Base-by-base conservation (phyloP, 768 basidiomycete genomes). In the Mycena vitilis region DNA sequence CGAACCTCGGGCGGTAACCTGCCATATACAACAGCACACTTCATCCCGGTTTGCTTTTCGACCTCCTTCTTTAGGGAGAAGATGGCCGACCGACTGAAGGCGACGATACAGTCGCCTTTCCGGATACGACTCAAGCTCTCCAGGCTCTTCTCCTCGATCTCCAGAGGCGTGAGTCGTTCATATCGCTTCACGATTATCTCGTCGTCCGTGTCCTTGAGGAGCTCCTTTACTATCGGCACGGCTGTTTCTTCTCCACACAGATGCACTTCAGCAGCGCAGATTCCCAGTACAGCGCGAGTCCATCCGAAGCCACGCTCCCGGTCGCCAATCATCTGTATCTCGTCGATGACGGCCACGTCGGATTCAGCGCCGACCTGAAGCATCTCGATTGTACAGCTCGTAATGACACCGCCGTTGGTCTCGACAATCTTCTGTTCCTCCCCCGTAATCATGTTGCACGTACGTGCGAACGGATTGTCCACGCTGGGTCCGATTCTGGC, bases 231-330 rank as follows among this genome's bases (percentile, higher is more conserved):
- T n/a, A 99, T 78, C 0, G 92, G 92, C 12, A 99, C 89, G 0
- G 93, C 96, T 3, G 93, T 91, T 73, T 95, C 95, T 77, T 99
- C 98, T 5, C 98, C 98, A 75, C 98, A 99, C 1, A 99, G 85
- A 80, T 99, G 98, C 1, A 99, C 74, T 75, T 98, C 96, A 34
- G 85, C 82, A 2, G 96, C 95, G 62, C 84, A 79, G 1, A 91
- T 56, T 3, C 94, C 93, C 22, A 98, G 78, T 2, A 99, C 85
- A 0, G 95, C 96, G 15, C 77, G 75, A 11, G 93, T 92, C 97
- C 98, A 99, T 0, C 88, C 88, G 30, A 80, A 82, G 0, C 98
- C 97, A 18, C 98, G 89, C 4, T 89, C 82, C 0, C 83, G 78
- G 77, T 98, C 95, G 0, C 87, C 87, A 20, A 99, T 88, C 92